Evolutionary conservation across 2,329 filamentous ascomycete species (phyloP).

Genomic region (Verticillium isaacii): DNA sequence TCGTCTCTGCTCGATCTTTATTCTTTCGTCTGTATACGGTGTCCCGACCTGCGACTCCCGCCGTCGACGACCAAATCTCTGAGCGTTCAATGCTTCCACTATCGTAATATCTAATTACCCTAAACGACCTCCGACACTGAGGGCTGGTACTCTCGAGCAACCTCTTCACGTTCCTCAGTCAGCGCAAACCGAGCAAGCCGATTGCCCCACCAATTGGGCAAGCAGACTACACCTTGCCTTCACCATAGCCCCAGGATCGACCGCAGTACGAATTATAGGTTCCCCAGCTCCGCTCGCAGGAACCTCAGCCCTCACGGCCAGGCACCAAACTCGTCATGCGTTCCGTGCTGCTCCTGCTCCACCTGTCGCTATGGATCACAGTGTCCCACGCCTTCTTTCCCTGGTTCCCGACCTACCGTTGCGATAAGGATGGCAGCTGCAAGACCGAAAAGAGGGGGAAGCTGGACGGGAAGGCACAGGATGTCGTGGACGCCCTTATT

Average conservation of each 20-base stretch:
- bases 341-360: constrained; percentile 30
- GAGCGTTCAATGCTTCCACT: background rate
- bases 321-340: constrained; percentile 30
- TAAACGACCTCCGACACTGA: background rate
- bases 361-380: constrained; percentile 43
- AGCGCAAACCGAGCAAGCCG: background rate
- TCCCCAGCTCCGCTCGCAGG: background rate
- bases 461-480: background rate
- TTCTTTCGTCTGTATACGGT: background rate
- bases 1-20: background rate
- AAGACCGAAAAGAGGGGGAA: constrained; percentile 14
- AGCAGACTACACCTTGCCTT: background rate
- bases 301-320: background rate
- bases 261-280: background rate
- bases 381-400: constrained; percentile 43
- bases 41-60: background rate
- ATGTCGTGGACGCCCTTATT: constrained; percentile 7
- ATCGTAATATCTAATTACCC: background rate
- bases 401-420: constrained; percentile 29
- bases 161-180: background rate
- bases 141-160: background rate
- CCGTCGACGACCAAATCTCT: background rate
- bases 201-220: background rate
- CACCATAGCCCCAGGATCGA: background rate
- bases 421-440: constrained; percentile 21